These are phyloP conservation scores for Calocybe indica DNA, from an alignment of 768 basidiomycete species.

Conservation along the genomic window DNA sequence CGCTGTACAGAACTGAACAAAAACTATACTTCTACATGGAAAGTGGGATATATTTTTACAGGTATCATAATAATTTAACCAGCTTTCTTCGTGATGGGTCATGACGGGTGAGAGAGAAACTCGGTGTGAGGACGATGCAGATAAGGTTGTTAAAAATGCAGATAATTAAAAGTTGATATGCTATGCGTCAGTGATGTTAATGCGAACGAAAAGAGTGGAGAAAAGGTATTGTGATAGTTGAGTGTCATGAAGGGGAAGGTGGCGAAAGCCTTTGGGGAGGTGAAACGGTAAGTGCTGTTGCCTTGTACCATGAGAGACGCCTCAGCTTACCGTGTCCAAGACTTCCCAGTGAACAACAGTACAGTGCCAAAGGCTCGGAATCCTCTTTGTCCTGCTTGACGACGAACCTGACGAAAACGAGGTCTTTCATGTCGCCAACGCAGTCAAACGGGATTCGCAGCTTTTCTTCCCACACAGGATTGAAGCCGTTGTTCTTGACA, in stretches of 20 bases:
- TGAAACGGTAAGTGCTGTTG: slow-evolving; percentile 1
- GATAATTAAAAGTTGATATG: too few relatives aligned
- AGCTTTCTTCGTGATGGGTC: too few relatives aligned
- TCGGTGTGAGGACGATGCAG: too few relatives aligned
- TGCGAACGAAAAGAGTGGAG: slow-evolving; percentile 84
- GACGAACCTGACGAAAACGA: slow-evolving; percentile 81
- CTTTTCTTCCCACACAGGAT: slow-evolving; percentile 81
- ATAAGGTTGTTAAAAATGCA: too few relatives aligned
- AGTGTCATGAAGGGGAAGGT: slow-evolving; percentile 88
- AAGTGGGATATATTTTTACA: too few relatives aligned
- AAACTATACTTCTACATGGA: too few relatives aligned
- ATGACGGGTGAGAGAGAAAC: too few relatives aligned
- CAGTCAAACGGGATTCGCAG: slow-evolving; percentile 72
- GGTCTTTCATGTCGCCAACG: slow-evolving; percentile 71
- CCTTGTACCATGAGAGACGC: neutral
- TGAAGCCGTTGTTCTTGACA: slow-evolving; percentile 90
- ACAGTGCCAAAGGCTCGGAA: slow-evolving; percentile 66
- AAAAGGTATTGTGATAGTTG: slow-evolving; percentile 89
- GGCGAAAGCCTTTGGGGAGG: slow-evolving; percentile 69
- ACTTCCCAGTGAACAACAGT: slow-evolving; percentile 70
- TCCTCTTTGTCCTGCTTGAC: slow-evolving; percentile 63
- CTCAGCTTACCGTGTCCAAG: slow-evolving; percentile 57
- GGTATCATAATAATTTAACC: too few relatives aligned
- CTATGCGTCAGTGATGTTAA: slow-evolving; percentile 43
- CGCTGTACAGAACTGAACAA: too few relatives aligned